Evolutionary conservation across 768 basidiomycete genomes (phyloP).

Genomic region (Termitomyces heimii): DNA sequence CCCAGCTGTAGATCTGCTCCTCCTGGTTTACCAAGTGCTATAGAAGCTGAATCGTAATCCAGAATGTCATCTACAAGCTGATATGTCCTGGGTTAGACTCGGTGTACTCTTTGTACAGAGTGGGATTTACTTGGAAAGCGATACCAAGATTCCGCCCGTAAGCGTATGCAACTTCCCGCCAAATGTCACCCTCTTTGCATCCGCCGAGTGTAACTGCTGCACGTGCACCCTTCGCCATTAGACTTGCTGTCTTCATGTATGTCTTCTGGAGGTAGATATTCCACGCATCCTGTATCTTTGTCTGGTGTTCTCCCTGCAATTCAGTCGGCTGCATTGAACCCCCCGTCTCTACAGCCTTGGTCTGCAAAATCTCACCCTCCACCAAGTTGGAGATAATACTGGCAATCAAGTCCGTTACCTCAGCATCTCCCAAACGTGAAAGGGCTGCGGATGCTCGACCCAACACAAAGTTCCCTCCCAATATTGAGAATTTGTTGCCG

Average conservation of each 20-base stretch:
- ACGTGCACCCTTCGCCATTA: conserved; percentile 89
- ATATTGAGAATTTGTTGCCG: conserved; percentile 82
- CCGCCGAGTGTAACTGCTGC: conserved; percentile 89
- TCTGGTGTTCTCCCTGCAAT: conserved; percentile 17
- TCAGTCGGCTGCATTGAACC: conserved; percentile 17
- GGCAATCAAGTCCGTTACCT: conserved; percentile 87
- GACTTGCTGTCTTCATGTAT: conserved; percentile 88
- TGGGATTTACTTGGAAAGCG: conserved; percentile 77
- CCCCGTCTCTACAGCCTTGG: conserved; percentile 42
- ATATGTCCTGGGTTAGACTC: neutral
- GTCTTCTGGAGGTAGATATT: conserved; percentile 87
- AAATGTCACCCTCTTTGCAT: conserved; percentile 72
- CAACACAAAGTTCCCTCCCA: conserved; percentile 88
- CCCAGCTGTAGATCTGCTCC: conserved; percentile 82
- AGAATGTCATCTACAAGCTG: conserved; percentile 95
- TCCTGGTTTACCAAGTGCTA: conserved; percentile 84
- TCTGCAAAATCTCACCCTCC: conserved; percentile 91
- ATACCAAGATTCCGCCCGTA: conserved; percentile 93
- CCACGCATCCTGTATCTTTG: conserved; percentile 46
- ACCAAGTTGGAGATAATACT: conserved; percentile 85
- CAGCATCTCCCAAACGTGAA: conserved; percentile 69
- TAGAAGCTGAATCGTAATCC: conserved; percentile 80
- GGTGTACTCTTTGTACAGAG: neutral
- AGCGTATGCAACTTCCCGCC: conserved; percentile 95
- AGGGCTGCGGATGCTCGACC: conserved; percentile 81